These are phyloP conservation scores for Colletotrichum viniferum DNA, from an alignment of 2,329 filamentous ascomycete genomes.

Conservation along the genomic window DNA sequence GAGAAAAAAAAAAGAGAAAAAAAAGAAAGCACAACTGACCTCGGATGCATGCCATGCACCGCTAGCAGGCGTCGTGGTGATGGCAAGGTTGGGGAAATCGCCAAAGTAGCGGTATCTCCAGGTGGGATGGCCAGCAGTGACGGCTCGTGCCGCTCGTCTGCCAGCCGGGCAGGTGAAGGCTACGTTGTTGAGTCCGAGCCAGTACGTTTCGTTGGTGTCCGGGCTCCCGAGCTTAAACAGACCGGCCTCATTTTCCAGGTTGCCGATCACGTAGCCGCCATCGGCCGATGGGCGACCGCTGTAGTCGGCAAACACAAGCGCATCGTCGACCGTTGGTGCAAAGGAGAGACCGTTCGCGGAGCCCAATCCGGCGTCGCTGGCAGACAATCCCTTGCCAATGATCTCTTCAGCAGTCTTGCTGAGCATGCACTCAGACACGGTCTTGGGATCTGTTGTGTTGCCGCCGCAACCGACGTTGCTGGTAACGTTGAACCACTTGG, in stretches of 20 bases:
- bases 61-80: constrained; percentile 29
- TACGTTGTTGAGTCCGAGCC: constrained; percentile 29
- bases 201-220: constrained; percentile 25
- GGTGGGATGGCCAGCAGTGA: constrained; percentile 31
- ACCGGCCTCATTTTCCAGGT: constrained; percentile 35
- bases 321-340: constrained; percentile 1
- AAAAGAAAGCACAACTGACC: constrained; percentile 2
- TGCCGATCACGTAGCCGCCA: constrained; percentile 29
- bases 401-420: constrained; percentile 3
- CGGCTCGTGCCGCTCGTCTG: constrained; percentile 26
- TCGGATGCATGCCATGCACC: constrained; percentile 39
- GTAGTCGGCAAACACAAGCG: constrained; percentile 15
- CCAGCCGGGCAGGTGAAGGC: constrained; percentile 37
- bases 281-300: not conserved
- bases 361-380: not conserved
- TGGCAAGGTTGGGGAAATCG: constrained; percentile 35
- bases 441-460: constrained; percentile 19
- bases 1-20: not conserved
- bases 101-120: constrained; percentile 44
- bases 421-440: constrained; percentile 25
- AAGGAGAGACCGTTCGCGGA: not conserved
- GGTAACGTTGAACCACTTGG: constrained; percentile 23
- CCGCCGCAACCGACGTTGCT: constrained; percentile 30
- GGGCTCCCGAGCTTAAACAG: constrained; percentile 29
- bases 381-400: not conserved